Evolutionary conservation across 129 eudicot genomes (phyloP).

Genomic region (Artemisia annua): DNA sequence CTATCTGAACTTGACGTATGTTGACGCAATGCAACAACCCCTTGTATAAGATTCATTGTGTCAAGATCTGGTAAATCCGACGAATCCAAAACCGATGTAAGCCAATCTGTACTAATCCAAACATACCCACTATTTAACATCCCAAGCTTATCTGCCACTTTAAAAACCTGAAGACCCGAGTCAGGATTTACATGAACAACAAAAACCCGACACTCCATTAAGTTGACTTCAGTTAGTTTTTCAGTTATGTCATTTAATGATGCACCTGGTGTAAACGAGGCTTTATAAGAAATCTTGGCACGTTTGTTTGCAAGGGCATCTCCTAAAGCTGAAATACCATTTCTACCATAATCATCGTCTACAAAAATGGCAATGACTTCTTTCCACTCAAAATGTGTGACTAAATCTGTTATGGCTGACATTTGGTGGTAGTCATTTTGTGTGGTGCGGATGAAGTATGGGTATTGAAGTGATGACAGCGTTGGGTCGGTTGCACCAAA

Average conservation of each 20-base stretch:
- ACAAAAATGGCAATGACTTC: conserved; percentile 77
- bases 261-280: conserved; percentile 70
- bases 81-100: conserved; percentile 68
- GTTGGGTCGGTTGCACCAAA: conserved; percentile 95
- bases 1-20: conserved; percentile 59
- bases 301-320: conserved; percentile 80
- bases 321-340: conserved; percentile 66
- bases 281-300: conserved; percentile 75
- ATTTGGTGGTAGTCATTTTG: conserved; percentile 80
- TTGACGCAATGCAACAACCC: conserved; percentile 76
- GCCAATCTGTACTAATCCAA: conserved; percentile 98
- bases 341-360: conserved; percentile 91
- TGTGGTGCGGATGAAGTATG: conserved; percentile 78
- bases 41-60: conserved; percentile 61
- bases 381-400: conserved; percentile 68
- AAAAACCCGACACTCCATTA: conserved; percentile 80
- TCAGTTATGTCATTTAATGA: conserved; percentile 40
- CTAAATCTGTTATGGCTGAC: conserved; percentile 76
- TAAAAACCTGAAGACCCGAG: conserved; percentile 62
- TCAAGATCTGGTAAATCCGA: conserved; percentile 44
- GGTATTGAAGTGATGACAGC: conserved; percentile 78
- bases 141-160: conserved; percentile 65
- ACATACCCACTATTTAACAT: conserved; percentile 77
- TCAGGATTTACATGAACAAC: conserved; percentile 94
- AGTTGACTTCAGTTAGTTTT: conserved; percentile 56